phyloP scores from a whole-genome alignment of 1,139 yeast species.

The Lodderomyces theae region DNA sequence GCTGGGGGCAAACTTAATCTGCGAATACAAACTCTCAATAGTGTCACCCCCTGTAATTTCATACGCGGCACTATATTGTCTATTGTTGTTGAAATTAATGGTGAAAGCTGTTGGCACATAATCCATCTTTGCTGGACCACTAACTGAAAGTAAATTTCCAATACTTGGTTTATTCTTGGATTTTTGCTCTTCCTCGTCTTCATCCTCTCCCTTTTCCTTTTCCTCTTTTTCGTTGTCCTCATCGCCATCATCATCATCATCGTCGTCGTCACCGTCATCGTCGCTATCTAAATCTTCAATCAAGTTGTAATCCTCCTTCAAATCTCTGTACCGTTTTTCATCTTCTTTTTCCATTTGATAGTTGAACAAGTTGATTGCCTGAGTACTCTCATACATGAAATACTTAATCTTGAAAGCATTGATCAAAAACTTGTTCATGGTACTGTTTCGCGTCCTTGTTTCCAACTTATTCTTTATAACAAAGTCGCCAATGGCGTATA shows the following conservation, averaged over 20 bases:
- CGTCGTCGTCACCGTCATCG: constrained; percentile 18
- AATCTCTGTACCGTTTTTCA: constrained; percentile 31
- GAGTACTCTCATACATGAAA: constrained; percentile 40
- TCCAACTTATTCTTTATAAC: constrained; percentile 25
- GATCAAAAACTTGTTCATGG: constrained; percentile 24
- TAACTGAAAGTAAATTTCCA: constrained; percentile 18
- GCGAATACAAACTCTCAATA: neutral
- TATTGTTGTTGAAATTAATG: constrained; percentile 21
- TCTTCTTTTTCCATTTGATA: constrained; percentile 36
- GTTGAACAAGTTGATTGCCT: constrained; percentile 37
- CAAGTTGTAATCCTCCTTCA: constrained; percentile 35
- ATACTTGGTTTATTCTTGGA: constrained; percentile 18
- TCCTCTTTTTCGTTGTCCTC: constrained; percentile 17
- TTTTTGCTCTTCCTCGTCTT: constrained; percentile 14
- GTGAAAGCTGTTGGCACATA: constrained; percentile 25
- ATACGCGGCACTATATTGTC: constrained; percentile 7
- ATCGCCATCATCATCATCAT: constrained; percentile 18
- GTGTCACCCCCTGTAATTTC: constrained; percentile 4
- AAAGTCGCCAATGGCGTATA: constrained; percentile 44
- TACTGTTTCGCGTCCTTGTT: constrained; percentile 11
- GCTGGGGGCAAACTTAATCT: constrained; percentile 3
- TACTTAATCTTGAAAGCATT: constrained; percentile 29
- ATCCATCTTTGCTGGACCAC: neutral
- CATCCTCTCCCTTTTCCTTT: constrained; percentile 18
- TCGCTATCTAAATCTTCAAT: constrained; percentile 17